Base-by-base conservation (phyloP, 2,329 filamentous ascomycete species). In the Aspergillus nomiae region DNA sequence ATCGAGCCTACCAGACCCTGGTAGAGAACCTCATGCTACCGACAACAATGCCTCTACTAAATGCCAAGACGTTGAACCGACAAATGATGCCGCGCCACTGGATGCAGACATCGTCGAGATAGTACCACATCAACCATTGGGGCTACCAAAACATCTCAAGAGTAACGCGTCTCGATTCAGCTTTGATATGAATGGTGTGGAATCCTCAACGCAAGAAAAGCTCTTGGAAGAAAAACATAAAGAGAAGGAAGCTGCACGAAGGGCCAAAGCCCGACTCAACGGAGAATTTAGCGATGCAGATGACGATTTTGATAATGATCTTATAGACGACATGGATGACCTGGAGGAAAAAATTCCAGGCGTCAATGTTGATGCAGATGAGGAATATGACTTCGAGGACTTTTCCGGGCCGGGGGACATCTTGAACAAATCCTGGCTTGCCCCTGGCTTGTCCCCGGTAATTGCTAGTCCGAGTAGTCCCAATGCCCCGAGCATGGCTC, bases 131-230 rank as follows among this genome's bases (percentile, higher is more conserved):
- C 69, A 70, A 48, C 68, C 72, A 34, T 67, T 75, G 5, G 76
- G 76, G 7, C 64, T 83, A 41, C 82, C 82, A 2, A 81, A 77
- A 63, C 82, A 82, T 67, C 73, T 83, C 60, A 82, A 78, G 61
- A 89, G 86, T 69, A 86, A 84, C 71, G 85, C 87, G 0, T 89
- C 86, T 2, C 80, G 87, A 11, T 90, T 90, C 70, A 89, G 87
- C 67, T 90, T 90, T 67, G 87, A 90, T 65, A 84, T 89, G 69
- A 83, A 81, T 7, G 84, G 83, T 19, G 80, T 82, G 11, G 87
- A 86, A 59, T 87, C 86, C 6, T 81, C 84, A 5, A 80, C 82
- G 0, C 86, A 90, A 70, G 87, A 90, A 69, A 84, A 84, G 65
- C 75, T 88, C 8, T 75, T 90, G 38, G 87, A 90, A 74, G 87